Conservation (phyloP, 179 eudicot species). For the Spergularia azorica region DNA sequence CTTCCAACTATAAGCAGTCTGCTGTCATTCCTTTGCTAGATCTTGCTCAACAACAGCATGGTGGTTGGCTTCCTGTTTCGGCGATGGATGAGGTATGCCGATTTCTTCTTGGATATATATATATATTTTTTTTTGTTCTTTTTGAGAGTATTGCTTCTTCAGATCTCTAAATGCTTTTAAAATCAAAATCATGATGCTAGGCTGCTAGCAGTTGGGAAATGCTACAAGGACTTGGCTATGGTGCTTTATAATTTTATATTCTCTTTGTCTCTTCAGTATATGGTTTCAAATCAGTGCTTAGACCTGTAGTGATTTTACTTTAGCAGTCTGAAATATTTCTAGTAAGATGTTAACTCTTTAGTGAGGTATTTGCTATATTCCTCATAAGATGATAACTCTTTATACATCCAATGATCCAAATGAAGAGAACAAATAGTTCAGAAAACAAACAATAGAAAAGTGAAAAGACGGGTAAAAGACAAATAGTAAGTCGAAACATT, state of each 20-base stretch:
- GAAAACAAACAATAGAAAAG: no score
- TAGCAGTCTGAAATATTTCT: no score
- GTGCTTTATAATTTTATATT: constrained; percentile 20
- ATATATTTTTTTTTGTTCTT: neutral
- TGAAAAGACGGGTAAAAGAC: no score
- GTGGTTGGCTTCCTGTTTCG: constrained; percentile 99
- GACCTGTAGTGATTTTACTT: no score
- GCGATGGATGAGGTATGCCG: constrained; percentile 94
- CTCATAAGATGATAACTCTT: no score
- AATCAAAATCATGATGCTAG: constrained; percentile 38
- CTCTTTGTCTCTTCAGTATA: neutral
- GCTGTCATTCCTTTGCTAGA: constrained; percentile 96
- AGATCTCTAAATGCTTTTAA: neutral
- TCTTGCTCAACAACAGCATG: constrained; percentile 98
- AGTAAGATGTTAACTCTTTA: no score
- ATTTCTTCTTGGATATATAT: constrained; percentile 5
- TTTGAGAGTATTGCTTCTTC: constrained; percentile 20
- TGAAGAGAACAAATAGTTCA: no score
- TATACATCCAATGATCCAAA: no score
- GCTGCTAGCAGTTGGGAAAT: constrained; percentile 21
- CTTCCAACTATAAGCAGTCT: constrained; percentile 96
- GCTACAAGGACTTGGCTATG: neutral
- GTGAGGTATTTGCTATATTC: no score
- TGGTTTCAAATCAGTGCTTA: no score
- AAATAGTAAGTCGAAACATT: no score